Evolutionary conservation across 2,329 filamentous ascomycete genomes (phyloP).

Genomic region (Dactylonectria macrodidyma): DNA sequence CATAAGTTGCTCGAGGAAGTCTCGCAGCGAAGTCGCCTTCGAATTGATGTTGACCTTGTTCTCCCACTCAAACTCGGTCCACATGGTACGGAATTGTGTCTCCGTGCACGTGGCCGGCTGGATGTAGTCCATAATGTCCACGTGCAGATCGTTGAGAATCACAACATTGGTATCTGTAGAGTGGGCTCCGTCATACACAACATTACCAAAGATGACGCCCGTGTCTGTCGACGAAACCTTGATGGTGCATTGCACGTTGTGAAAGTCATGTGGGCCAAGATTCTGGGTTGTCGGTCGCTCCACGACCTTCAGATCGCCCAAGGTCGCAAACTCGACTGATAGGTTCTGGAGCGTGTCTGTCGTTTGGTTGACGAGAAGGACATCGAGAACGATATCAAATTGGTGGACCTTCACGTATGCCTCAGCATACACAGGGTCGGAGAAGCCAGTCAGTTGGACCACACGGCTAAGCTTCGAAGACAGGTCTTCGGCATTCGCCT

Average conservation of each 20-base stretch:
- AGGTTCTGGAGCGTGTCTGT: conserved; percentile 96
- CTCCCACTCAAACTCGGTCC: conserved; percentile 99
- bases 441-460: conserved; percentile 98
- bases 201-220: conserved; percentile 98
- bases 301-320: conserved; percentile 97
- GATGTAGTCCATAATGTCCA: conserved; percentile 99
- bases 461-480: conserved; percentile 96
- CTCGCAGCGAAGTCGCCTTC: conserved; percentile 91
- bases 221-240: conserved; percentile 99
- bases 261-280: conserved; percentile 93
- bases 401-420: conserved; percentile 99
- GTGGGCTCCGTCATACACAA: conserved; percentile 95
- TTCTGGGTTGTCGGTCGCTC: conserved; percentile 97
- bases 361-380: conserved; percentile 97
- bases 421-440: conserved; percentile 98
- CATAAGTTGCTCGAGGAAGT: conserved; percentile 96
- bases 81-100: conserved; percentile 99
- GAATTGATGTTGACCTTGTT: conserved; percentile 99
- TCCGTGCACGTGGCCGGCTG: conserved; percentile 97
- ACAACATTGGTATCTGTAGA: conserved; percentile 96
- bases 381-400: conserved; percentile 97
- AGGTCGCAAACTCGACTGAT: conserved; percentile 97
- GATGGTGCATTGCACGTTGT: conserved; percentile 98
- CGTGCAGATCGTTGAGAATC: conserved; percentile 97
- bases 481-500: conserved; percentile 85